Evolutionary conservation across 257 asterid genomes (phyloP).

Genomic region (Coffea canephora): DNA sequence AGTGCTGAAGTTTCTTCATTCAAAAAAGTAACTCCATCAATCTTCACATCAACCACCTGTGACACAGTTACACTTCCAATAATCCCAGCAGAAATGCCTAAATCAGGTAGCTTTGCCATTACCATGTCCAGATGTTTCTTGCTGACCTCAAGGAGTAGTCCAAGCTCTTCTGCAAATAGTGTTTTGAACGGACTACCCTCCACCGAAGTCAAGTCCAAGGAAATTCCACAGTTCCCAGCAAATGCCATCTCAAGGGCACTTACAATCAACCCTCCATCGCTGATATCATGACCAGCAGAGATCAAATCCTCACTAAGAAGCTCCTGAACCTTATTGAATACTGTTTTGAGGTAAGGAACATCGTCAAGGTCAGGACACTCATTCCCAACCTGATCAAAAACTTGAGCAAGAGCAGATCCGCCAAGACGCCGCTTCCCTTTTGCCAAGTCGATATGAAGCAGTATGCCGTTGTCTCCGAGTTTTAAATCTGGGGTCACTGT

Average conservation of each 20-base stretch:
- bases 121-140: conserved; percentile 45
- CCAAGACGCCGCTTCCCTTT: conserved; percentile 82
- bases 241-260: conserved; percentile 87
- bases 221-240: conserved; percentile 82
- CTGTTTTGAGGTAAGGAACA: conserved; percentile 62
- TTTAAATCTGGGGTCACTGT: conserved; percentile 88
- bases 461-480: conserved; percentile 76
- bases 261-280: conserved; percentile 86
- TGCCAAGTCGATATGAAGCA: conserved; percentile 83
- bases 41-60: conserved; percentile 46
- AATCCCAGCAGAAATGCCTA: conserved; percentile 50
- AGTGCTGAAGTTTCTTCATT: conserved; percentile 53
- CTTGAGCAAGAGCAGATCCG: conserved; percentile 95
- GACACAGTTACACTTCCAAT: conserved; percentile 64
- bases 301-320: conserved; percentile 67
- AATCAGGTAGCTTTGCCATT: conserved; percentile 38
- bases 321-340: conserved; percentile 71
- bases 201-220: conserved; percentile 45
- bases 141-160: conserved; percentile 67
- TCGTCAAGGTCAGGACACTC: conserved; percentile 90
- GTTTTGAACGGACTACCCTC: conserved; percentile 41
- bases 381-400: conserved; percentile 76
- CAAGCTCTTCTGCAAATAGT: conserved; percentile 90
- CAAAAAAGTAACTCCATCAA: conserved; percentile 55
- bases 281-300: conserved; percentile 93